Base-by-base conservation (phyloP, 306 rosid genomes). In the Urtica urens region DNA sequence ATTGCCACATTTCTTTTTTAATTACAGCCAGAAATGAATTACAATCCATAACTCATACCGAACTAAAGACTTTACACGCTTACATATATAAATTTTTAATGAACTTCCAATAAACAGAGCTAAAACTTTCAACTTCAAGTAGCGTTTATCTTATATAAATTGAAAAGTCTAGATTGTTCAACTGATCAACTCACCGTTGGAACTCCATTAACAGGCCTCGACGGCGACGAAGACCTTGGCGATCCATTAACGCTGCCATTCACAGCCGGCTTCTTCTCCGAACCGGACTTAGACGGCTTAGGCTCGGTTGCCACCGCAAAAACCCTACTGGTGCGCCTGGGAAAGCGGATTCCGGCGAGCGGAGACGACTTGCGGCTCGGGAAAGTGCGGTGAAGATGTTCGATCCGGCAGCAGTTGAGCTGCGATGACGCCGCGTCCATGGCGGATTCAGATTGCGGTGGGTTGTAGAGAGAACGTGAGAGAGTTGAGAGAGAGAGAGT, bases 401-500 rank as follows among this genome's bases (percentile, higher is more conserved):
- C 80, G 65, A 81, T 64, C 64, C 92, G 72, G 51, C 72, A 67
- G 67, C 63, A 70, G 57, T 65, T 71, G 42, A 81, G 81, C 64
- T 77, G 87, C 12, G 95, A 65, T n/a, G n/a, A n/a, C 30, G 79
- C 70, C 23, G 93, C 81, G 41, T 77, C 93, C 97, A 84, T 90
- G 73, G 72, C 65, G 64, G 65, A 66, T 82, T 70, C 66, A 64
- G 56, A 21, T 3, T 27, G 23, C 6, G n/a, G 18, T 21, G 33
- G 13, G 5, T 27, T 8, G 6, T n/a, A 26, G 38, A 38, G 62
- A 38, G 57, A 7, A 8, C 5, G 20, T 13, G 29, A 9, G 27
- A 42, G 60, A 11, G 17, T 26, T 22, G 6, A 7, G 46, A 8
- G 26, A 1, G 40, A 10, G 44, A 24, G 8, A 4, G 46, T 35